phyloP scores from a whole-genome alignment of 352 stramenopile genomes.

The Phytophthora sp. region DNA sequence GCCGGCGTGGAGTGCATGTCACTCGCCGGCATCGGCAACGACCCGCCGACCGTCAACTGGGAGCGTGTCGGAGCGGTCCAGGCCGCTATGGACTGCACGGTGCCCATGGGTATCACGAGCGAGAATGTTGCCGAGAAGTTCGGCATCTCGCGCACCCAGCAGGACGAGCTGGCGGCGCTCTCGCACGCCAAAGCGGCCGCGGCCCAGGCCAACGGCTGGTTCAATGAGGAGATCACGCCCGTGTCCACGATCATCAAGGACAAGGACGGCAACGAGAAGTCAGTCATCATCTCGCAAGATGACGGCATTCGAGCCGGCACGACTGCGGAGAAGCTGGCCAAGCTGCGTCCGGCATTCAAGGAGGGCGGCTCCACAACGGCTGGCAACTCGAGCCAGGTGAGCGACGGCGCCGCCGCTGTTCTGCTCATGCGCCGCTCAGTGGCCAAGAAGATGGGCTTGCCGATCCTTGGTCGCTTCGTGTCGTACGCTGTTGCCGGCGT shows the following conservation, averaged over 20 bases:
- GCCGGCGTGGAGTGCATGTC: conserved; percentile 91
- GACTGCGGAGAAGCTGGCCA: conserved; percentile 67
- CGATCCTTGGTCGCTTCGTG: conserved; percentile 86
- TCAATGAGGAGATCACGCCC: conserved; percentile 90
- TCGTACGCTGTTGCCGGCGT: conserved; percentile 86
- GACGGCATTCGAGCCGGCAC: conserved; percentile 76
- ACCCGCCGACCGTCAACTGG: conserved; percentile 69
- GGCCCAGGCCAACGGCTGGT: conserved; percentile 84
- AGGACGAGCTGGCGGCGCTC: conserved; percentile 80
- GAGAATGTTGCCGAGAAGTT: conserved; percentile 88
- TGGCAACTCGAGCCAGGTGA: conserved; percentile 89
- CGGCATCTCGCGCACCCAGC: conserved; percentile 68
- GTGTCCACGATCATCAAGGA: conserved; percentile 76
- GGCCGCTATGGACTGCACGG: conserved; percentile 82
- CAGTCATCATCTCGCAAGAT: conserved; percentile 76
- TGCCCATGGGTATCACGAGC: conserved; percentile 88
- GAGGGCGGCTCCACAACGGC: conserved; percentile 78
- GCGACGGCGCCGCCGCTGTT: conserved; percentile 87
- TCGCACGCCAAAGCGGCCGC: conserved; percentile 79
- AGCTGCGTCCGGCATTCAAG: conserved; percentile 86
- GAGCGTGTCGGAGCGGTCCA: conserved; percentile 54
- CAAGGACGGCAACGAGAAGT: conserved; percentile 82
- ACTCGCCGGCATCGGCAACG: conserved; percentile 55
- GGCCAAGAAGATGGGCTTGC: conserved; percentile 80
- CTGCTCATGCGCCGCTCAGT: conserved; percentile 86